These are phyloP conservation scores for Lactarius trivialis DNA, from an alignment of 768 basidiomycete species.

Conservation along the genomic window DNA sequence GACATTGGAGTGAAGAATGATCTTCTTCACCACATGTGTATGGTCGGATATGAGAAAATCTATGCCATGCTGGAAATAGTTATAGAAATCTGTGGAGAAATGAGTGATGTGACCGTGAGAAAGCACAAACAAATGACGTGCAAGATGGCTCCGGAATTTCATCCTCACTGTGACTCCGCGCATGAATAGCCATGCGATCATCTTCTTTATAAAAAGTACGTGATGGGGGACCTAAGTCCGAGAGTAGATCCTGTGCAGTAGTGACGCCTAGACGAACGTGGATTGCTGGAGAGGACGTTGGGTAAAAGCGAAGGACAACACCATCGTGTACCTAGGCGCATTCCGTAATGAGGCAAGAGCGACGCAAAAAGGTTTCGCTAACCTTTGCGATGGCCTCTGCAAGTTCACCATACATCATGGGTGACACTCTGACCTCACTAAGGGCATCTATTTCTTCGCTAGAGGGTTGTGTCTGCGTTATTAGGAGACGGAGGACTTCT, in stretches of 20 bases:
- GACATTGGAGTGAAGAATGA: conserved; percentile 81
- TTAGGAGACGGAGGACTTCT: conserved; percentile 69
- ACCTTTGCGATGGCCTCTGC: conserved; percentile 64
- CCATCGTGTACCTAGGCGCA: conserved; percentile 61
- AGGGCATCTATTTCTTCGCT: conserved; percentile 57
- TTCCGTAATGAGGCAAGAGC: conserved; percentile 2
- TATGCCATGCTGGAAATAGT: conserved; percentile 87
- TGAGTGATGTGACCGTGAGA: conserved; percentile 2
- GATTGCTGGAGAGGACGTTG: conserved; percentile 43
- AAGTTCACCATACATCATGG: conserved; percentile 67
- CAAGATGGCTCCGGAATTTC: conserved; percentile 47
- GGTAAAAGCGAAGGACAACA: conserved; percentile 61
- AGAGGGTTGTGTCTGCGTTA: conserved; percentile 60
- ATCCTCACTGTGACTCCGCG: conserved; percentile 39
- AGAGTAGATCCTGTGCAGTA: conserved; percentile 72
- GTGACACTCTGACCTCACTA: conserved; percentile 61
- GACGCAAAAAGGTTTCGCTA: background rate
- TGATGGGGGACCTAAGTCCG: conserved; percentile 74
- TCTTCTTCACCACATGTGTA: conserved; percentile 73
- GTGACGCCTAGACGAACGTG: conserved; percentile 66
- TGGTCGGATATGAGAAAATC: conserved; percentile 76
- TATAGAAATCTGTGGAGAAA: conserved; percentile 65
- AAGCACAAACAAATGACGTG: conserved; percentile 25
- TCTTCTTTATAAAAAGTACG: conserved; percentile 84
- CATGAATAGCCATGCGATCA: conserved; percentile 79